Evolutionary conservation across 2,329 filamentous ascomycete genomes (phyloP).

Genomic region (Aspergillus pseudotamarii): DNA sequence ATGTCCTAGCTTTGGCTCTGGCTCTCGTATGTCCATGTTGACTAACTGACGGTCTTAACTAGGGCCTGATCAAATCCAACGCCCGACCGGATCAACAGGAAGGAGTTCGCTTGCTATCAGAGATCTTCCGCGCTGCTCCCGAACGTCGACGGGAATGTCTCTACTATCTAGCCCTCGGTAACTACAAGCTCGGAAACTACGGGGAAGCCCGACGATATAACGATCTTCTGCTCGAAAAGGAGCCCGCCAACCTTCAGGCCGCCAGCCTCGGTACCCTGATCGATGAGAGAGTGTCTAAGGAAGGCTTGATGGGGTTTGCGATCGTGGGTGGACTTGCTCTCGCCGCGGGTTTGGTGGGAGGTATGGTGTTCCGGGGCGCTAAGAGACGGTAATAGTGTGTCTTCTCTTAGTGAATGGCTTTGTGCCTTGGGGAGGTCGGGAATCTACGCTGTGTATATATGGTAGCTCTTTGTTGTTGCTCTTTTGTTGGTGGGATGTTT

Average conservation of each 20-base stretch:
- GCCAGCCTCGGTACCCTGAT: constrained; percentile 83
- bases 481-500: constrained; percentile 6
- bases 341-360: constrained; percentile 89
- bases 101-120: constrained; percentile 87
- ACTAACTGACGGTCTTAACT: neutral
- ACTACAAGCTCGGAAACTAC: constrained; percentile 98
- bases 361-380: constrained; percentile 77
- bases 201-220: constrained; percentile 94
- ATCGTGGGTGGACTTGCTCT: constrained; percentile 93
- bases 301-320: constrained; percentile 90
- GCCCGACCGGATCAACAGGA: constrained; percentile 85
- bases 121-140: constrained; percentile 92
- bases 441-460: constrained; percentile 1
- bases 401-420: neutral
- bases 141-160: constrained; percentile 96
- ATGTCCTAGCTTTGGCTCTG: constrained; percentile 32
- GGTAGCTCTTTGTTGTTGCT: constrained; percentile 1
- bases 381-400: constrained; percentile 55
- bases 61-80: constrained; percentile 95
- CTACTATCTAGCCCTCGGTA: constrained; percentile 95
- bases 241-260: constrained; percentile 89
- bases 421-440: neutral
- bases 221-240: constrained; percentile 85
- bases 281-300: constrained; percentile 93
- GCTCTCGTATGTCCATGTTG: neutral